phyloP scores from a whole-genome alignment of 768 basidiomycete genomes.

The Tubosaeta sp. region DNA sequence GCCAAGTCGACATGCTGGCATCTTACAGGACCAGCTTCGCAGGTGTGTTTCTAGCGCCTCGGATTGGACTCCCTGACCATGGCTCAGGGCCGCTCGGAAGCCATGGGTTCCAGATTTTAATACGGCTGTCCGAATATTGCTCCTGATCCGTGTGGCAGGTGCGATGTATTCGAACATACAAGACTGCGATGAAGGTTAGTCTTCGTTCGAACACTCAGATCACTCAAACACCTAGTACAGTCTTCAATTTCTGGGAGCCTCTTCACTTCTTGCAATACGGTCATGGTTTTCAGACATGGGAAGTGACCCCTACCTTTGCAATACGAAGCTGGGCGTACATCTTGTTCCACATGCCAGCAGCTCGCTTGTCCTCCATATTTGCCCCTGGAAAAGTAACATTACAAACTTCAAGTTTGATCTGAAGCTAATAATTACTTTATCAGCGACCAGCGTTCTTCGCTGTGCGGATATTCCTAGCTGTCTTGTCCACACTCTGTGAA shows the following conservation, averaged over 20 bases:
- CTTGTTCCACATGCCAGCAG: conserved; percentile 68
- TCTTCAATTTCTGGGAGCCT: conserved; percentile 99
- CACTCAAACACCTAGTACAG: conserved; percentile 37
- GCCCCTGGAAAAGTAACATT: conserved; percentile 67
- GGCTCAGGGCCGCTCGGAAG: conserved; percentile 55
- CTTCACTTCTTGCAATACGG: conserved; percentile 86
- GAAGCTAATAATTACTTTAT: conserved; percentile 13
- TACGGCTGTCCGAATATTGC: conserved; percentile 75
- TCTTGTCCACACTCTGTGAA: conserved; percentile 73
- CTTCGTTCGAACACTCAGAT: neutral
- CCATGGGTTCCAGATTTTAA: conserved; percentile 88
- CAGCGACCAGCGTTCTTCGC: conserved; percentile 89
- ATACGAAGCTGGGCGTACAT: conserved; percentile 96
- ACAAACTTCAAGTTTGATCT: neutral
- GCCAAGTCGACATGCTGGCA: conserved; percentile 53
- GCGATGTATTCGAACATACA: conserved; percentile 96
- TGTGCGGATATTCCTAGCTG: conserved; percentile 73
- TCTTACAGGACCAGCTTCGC: conserved; percentile 78
- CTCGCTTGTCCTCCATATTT: conserved; percentile 53
- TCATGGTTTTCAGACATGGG: conserved; percentile 97
- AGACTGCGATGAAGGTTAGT: conserved; percentile 93
- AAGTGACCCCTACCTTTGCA: conserved; percentile 85
- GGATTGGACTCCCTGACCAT: conserved; percentile 7
- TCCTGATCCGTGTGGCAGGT: conserved; percentile 72
- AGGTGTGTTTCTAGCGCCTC: conserved; percentile 39